A percentile compares a stretch with the other conserved stretches of the same genome.
Conservation (phyloP, 2,329 filamentous ascomycete genomes). For the Aureobasidium vineae region DNA sequence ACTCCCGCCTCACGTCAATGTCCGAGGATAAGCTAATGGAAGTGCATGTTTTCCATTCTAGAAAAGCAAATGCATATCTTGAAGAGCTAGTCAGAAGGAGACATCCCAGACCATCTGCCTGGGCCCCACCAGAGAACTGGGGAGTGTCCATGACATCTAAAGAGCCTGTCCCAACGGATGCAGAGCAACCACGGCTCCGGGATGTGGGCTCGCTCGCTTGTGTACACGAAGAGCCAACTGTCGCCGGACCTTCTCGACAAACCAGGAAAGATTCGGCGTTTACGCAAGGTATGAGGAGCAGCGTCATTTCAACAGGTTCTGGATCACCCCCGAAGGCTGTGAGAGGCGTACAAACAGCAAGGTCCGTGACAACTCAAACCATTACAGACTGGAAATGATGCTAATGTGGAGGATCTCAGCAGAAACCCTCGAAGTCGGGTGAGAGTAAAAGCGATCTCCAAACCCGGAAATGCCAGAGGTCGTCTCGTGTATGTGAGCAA, state of each 20-base stretch:
- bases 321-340: neutral
- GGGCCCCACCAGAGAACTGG: neutral
- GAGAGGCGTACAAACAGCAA: neutral
- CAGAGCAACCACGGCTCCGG: neutral
- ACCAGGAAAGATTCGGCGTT: neutral
- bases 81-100: conserved; percentile 1
- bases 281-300: neutral
- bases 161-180: neutral
- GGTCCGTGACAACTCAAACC: neutral
- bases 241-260: neutral
- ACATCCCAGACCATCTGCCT: neutral
- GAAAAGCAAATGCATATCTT: neutral
- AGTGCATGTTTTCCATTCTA: neutral
- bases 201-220: conserved; percentile 6
- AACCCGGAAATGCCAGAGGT: neutral
- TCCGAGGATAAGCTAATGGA: neutral
- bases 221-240: neutral
- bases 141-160: neutral
- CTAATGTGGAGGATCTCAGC: neutral
- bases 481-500: neutral
- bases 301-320: neutral
- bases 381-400: neutral
- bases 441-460: neutral
- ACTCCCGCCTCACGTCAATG: neutral
- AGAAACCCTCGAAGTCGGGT: neutral